Base-by-base conservation (phyloP, 495 filamentous ascomycete genomes). In the Margaritispora aquatica region DNA sequence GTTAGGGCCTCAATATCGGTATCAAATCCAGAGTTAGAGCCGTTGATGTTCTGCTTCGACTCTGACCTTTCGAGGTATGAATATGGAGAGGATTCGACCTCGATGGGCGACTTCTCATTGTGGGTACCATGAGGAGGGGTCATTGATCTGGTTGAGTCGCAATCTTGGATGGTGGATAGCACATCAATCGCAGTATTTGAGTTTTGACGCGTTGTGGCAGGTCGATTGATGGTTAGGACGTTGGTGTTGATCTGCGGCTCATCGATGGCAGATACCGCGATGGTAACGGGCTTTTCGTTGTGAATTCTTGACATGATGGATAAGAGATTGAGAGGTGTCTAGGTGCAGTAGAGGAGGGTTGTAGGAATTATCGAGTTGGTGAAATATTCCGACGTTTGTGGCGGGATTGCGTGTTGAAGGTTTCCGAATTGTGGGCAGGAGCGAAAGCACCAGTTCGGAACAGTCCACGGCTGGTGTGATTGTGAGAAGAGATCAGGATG, bases 31-130 rank as follows among this genome's bases (percentile, higher is more conserved):
- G 57, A 66, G 36, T 44, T 46, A 2, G 21, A 10, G 13, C 34
- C 26, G 50, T 13, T 52, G 62, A 69, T 67, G 53, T 68, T 63
- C 11, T 66, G 62, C 56, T 78, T 78, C 15, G 65, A 69, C 57
- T 75, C 68, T 15, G 70, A 62, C 17, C 70, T 73, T 10, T 74
- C 15, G 69, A 84, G 82, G 53, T 71, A 70, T 69, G 84, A 85
- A 72, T 84, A 85, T 20, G 83, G 79, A 20, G 47, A 49, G 38
- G 38, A 8, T 19, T 57, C 55, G 21, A 29, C 10, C 2, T 55
- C 54, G 8, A 46, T 10, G 4, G 2, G 7, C 17, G 54, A 55
- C 31, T 55, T 55, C 34, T 55, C 54, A n/a, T 26, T 21, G 10
- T 24, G 23, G 1, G 34, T 19, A 36, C 38, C 20, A 2, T 52